These are phyloP conservation scores for Phanerodontia chrysosporium DNA, from an alignment of 768 basidiomycete species.

Conservation along the genomic window DNA sequence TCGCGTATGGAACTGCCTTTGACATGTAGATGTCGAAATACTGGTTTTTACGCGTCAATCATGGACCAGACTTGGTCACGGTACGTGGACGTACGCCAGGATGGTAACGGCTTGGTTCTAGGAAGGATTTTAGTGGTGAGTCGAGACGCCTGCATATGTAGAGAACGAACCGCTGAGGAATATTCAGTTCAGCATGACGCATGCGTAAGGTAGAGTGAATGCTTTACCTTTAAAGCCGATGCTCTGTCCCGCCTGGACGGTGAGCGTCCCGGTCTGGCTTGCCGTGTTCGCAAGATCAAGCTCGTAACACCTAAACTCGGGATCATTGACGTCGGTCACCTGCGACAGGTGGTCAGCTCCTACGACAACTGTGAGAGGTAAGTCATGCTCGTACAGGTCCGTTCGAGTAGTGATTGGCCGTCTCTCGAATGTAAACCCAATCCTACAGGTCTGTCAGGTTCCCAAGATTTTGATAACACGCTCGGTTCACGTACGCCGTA, in stretches of 20 bases:
- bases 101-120: slow-evolving; percentile 22
- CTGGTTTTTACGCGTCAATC: neutral
- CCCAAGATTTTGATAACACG: neutral
- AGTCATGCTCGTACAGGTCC: slow-evolving; percentile 21
- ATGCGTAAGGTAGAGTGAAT: too few species aligned
- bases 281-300: slow-evolving; percentile 20
- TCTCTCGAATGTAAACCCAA: slow-evolving; percentile 28
- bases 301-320: slow-evolving; percentile 30
- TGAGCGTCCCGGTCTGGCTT: slow-evolving; percentile 17
- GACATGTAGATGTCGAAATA: slow-evolving; percentile 30
- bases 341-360: neutral
- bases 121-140: neutral
- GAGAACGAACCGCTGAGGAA: slow-evolving; percentile 6
- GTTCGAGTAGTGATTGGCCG: slow-evolving; percentile 25
- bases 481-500: neutral
- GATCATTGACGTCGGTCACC: slow-evolving; percentile 25
- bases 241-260: slow-evolving; percentile 22
- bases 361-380: neutral
- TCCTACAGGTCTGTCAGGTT: slow-evolving; percentile 19
- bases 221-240: slow-evolving; percentile 25
- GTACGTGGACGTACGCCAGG: slow-evolving; percentile 15
- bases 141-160: neutral
- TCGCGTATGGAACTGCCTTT: slow-evolving; percentile 19
- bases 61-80: neutral
- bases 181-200: too few species aligned